Evolutionary conservation across 1,284 basidiomycete species (phyloP).

Genomic region (Athelia sp.): DNA sequence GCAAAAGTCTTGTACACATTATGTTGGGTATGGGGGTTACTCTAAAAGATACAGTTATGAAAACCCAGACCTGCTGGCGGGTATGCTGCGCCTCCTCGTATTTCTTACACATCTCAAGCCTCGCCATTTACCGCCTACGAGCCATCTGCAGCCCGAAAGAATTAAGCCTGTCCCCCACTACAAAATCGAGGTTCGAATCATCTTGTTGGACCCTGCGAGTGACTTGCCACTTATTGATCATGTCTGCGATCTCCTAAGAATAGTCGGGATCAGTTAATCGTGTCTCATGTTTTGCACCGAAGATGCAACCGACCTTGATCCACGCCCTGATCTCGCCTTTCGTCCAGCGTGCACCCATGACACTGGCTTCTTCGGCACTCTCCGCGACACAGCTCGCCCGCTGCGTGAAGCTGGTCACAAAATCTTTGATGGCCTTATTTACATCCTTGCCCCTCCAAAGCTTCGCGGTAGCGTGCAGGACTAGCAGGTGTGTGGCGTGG

Average conservation of each 20-base stretch:
- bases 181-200: too few species aligned
- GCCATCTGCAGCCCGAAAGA: too few species aligned
- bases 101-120: too few species aligned
- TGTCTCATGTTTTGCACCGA: too few species aligned
- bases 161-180: too few species aligned
- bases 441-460: not conserved
- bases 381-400: not conserved
- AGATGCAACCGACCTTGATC: not conserved
- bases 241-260: not conserved
- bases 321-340: not conserved
- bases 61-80: too few species aligned
- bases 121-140: too few species aligned
- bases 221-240: conserved; percentile 1
- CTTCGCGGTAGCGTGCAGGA: not conserved
- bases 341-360: not conserved
- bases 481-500: conserved; percentile 13
- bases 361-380: not conserved
- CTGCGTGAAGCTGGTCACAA: conserved; percentile 1
- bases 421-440: not conserved
- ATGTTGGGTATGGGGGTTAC: too few species aligned
- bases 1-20: too few species aligned
- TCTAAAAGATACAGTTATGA: too few species aligned
- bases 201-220: not conserved
- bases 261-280: not conserved
- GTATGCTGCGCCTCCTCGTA: too few species aligned